Conservation (phyloP, 2,329 filamentous ascomycete species). For the Talaromyces funiculosus region DNA sequence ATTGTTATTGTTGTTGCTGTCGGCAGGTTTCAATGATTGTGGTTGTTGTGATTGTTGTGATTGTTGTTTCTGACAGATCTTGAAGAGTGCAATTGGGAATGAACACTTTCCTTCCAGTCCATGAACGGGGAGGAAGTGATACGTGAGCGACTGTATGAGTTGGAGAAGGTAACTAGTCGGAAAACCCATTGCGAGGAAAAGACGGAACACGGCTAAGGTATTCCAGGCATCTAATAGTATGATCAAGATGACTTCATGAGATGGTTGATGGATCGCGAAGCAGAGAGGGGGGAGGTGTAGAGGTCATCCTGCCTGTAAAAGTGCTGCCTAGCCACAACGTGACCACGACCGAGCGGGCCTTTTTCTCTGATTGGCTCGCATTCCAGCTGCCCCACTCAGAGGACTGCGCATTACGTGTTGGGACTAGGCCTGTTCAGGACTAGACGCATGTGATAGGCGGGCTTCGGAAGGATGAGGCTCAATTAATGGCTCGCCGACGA, state of each 20-base stretch:
- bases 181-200: conserved; percentile 6
- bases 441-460: not conserved
- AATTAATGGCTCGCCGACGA: not conserved
- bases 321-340: conserved; percentile 13
- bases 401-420: not conserved
- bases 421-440: not conserved
- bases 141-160: conserved; percentile 5
- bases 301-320: conserved; percentile 11
- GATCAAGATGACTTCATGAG: not conserved
- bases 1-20: conserved; percentile 46
- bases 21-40: not conserved
- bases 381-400: not conserved
- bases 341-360: not conserved
- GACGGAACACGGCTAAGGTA: not conserved
- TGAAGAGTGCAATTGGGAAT: conserved; percentile 8
- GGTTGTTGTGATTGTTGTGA: too few relatives aligned
- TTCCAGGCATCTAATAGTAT: not conserved
- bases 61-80: conserved; percentile 4
- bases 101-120: conserved; percentile 8
- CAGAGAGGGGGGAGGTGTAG: not conserved
- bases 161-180: conserved; percentile 7
- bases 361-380: not conserved
- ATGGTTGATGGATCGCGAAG: not conserved
- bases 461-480: conserved; percentile 5
- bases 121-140: not conserved